Percentiles rank a stretch among this genome's conserved stretches.
phyloP scores from a whole-genome alignment of 306 rosid species.

The Sophora flavescens region DNA sequence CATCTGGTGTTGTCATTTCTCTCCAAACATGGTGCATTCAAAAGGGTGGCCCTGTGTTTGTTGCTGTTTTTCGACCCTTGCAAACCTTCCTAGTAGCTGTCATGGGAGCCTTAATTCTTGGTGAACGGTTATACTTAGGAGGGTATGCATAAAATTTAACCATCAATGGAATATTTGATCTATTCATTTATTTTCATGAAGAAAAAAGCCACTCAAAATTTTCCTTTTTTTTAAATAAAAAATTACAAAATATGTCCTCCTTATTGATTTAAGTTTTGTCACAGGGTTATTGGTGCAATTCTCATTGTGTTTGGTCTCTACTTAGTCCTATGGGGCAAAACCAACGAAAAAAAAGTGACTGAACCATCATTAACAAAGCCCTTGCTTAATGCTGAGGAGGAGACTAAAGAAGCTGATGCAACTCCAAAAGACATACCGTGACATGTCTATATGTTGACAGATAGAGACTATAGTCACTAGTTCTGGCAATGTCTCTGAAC shows the following conservation, averaged over 20 bases:
- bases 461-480: not conserved
- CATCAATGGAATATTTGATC: too few species aligned
- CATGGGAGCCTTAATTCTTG: slow-evolving; percentile 54
- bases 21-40: slow-evolving; percentile 80
- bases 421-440: slow-evolving; percentile 47
- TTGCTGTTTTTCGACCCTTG: slow-evolving; percentile 62
- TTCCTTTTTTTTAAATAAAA: too few species aligned
- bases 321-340: slow-evolving; percentile 59
- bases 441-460: slow-evolving; percentile 1
- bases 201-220: not conserved
- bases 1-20: slow-evolving; percentile 61
- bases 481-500: not conserved
- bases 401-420: slow-evolving; percentile 7
- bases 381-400: slow-evolving; percentile 50
- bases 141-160: slow-evolving; percentile 46
- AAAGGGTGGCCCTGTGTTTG: slow-evolving; percentile 69
- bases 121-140: slow-evolving; percentile 53
- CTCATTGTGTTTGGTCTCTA: slow-evolving; percentile 59
- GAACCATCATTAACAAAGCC: slow-evolving; percentile 58
- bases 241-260: not conserved
- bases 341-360: slow-evolving; percentile 43
- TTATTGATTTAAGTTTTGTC: not conserved
- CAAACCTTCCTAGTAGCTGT: slow-evolving; percentile 58
- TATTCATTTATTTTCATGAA: too few species aligned
- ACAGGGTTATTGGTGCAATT: slow-evolving; percentile 59